Percentiles rank a stretch among this genome's conserved stretches.
These are phyloP conservation scores for Corynespora cassiicola DNA, from an alignment of 2,329 filamentous ascomycete genomes.

Conservation along the genomic window DNA sequence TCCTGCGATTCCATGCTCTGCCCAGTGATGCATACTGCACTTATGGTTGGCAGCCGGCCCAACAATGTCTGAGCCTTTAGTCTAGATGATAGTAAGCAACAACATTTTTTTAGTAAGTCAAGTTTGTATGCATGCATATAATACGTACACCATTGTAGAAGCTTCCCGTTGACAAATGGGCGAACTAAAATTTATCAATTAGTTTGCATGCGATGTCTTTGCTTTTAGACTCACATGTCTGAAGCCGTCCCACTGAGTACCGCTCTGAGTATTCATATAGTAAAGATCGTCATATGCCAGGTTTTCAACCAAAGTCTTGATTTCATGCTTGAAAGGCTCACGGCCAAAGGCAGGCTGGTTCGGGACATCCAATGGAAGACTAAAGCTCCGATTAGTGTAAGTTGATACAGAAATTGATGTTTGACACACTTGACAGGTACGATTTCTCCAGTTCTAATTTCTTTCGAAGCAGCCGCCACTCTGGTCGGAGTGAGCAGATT, in stretches of 20 bases:
- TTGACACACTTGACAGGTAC: slow-evolving; percentile 58
- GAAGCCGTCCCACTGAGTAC: slow-evolving; percentile 56
- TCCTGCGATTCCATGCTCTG: slow-evolving; percentile 53
- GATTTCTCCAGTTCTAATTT: slow-evolving; percentile 63
- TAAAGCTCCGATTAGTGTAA: slow-evolving; percentile 24
- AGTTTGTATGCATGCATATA: not conserved
- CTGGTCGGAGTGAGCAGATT: slow-evolving; percentile 64
- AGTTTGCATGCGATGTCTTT: not conserved
- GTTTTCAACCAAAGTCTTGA: slow-evolving; percentile 51
- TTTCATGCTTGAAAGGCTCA: slow-evolving; percentile 61
- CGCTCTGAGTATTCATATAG: slow-evolving; percentile 51
- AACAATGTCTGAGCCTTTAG: slow-evolving; percentile 49
- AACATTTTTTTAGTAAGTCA: not conserved
- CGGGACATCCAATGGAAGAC: slow-evolving; percentile 60
- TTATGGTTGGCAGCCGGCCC: slow-evolving; percentile 50
- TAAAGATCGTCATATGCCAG: slow-evolving; percentile 52
- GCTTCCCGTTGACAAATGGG: slow-evolving; percentile 43
- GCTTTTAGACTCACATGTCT: slow-evolving; percentile 42
- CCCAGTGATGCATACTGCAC: slow-evolving; percentile 54
- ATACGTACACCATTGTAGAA: slow-evolving; percentile 50
- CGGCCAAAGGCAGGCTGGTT: slow-evolving; percentile 61
- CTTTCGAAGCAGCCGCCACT: slow-evolving; percentile 59
- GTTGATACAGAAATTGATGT: not conserved
- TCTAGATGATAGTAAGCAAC: slow-evolving; percentile 19
- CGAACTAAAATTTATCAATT: no score